Evolutionary conservation across 1,284 basidiomycete genomes (phyloP).

Genomic region (Pisolithus thermaeus): DNA sequence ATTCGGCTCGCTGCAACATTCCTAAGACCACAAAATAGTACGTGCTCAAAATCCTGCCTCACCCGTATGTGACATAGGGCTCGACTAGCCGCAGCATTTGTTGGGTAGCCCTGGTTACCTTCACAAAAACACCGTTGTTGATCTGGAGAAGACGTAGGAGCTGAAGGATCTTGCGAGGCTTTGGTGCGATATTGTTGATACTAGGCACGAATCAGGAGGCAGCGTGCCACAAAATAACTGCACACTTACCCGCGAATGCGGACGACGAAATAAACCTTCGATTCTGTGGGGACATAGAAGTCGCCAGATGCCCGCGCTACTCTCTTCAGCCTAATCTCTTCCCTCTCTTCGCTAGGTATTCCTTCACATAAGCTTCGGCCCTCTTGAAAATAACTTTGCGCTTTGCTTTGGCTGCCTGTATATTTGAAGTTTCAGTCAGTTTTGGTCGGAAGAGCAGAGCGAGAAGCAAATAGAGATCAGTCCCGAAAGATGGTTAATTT

Average conservation of each 20-base stretch:
- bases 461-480: constrained; percentile 41
- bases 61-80: constrained; percentile 97
- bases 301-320: constrained; percentile 90
- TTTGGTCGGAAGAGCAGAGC: constrained; percentile 2
- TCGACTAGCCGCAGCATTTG: constrained; percentile 98
- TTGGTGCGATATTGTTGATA: constrained; percentile 99
- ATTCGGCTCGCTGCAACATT: constrained; percentile 73
- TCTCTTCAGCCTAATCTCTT: constrained; percentile 95
- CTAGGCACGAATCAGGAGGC: constrained; percentile 35
- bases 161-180: constrained; percentile 98
- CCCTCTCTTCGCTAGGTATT: constrained; percentile 90
- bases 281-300: constrained; percentile 95
- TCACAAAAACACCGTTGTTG: constrained; percentile 99
- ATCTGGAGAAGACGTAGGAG: constrained; percentile 98
- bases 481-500: constrained; percentile 99
- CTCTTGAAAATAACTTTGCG: constrained; percentile 99
- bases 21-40: constrained; percentile 5
- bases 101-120: constrained; percentile 93
- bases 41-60: constrained; percentile 26
- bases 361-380: constrained; percentile 97
- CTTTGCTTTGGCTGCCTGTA: constrained; percentile 83
- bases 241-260: constrained; percentile 85
- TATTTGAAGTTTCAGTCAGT: constrained; percentile 10
- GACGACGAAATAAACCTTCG: constrained; percentile 98
- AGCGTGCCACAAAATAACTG: constrained; percentile 3